A percentile compares a stretch with the other conserved stretches of the same genome.
Evolutionary conservation across 2,329 filamentous ascomycete species (phyloP).

Genomic region (Calonectria pseudoturangicola): DNA sequence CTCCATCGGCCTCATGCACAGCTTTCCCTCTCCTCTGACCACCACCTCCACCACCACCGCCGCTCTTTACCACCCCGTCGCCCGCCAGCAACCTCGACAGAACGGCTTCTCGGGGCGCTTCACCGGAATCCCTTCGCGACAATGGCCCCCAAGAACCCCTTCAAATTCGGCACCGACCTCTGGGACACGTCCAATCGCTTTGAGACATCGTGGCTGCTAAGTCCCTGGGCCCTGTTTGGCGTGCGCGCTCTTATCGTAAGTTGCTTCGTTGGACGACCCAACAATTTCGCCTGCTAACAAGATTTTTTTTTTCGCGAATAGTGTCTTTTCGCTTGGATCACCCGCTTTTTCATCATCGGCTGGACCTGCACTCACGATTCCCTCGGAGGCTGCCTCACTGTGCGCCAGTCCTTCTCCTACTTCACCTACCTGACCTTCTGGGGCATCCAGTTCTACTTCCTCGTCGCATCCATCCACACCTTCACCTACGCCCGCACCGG

Average conservation of each 20-base stretch:
- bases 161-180: slow-evolving; percentile 63
- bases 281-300: neutral
- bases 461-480: slow-evolving; percentile 81
- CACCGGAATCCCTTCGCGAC: slow-evolving; percentile 13
- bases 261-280: slow-evolving; percentile 46
- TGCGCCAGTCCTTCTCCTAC: slow-evolving; percentile 81
- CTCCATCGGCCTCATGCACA: slow-evolving; percentile 24
- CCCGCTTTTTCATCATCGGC: slow-evolving; percentile 81
- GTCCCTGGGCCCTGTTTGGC: slow-evolving; percentile 76
- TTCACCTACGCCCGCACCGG: slow-evolving; percentile 76
- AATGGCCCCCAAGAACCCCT: slow-evolving; percentile 55
- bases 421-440: slow-evolving; percentile 90
- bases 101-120: slow-evolving; percentile 31
- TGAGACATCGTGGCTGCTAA: slow-evolving; percentile 88
- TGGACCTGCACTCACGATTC: slow-evolving; percentile 74
- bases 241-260: slow-evolving; percentile 73
- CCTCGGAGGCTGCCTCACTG: slow-evolving; percentile 65
- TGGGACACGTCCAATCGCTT: slow-evolving; percentile 79
- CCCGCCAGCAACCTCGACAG: neutral
- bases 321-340: slow-evolving; percentile 81
- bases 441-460: slow-evolving; percentile 88
- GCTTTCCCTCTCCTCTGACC: slow-evolving; percentile 8
- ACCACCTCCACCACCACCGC: neutral
- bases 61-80: neutral
- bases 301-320: slow-evolving; percentile 48